Percentiles rank a stretch among this genome's conserved stretches.
Conservation (phyloP, 352 stramenopile genomes). For the Globisporangium alternatum region DNA sequence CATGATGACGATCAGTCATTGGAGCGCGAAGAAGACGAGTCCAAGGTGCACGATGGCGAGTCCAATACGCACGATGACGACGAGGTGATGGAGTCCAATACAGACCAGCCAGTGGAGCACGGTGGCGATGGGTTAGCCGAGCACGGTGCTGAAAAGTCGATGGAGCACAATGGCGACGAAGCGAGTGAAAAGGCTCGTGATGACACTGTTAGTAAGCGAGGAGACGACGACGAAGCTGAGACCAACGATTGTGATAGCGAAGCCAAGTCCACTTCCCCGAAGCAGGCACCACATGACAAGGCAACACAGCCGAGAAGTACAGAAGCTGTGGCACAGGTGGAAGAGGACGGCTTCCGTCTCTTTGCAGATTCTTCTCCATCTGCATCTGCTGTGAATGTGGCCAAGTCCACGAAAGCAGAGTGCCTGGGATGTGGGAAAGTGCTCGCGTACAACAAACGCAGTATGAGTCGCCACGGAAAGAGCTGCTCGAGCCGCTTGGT, state of each 20-base stretch:
- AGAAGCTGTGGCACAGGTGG: not conserved
- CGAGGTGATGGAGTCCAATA: not conserved
- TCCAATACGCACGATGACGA: not conserved
- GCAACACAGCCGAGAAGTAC: not conserved
- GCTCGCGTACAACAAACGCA: not conserved
- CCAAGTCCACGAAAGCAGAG: slow-evolving; percentile 22
- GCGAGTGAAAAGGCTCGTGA: not conserved
- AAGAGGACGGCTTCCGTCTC: not conserved
- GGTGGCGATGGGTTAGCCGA: not conserved
- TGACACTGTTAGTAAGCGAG: not conserved
- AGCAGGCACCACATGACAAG: not conserved
- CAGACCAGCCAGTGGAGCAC: not conserved
- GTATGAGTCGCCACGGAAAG: not conserved
- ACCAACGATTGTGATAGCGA: not conserved
- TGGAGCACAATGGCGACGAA: not conserved
- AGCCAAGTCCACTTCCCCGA: not conserved
- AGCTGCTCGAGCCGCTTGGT: not conserved
- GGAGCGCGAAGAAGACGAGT: not conserved
- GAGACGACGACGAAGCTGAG: not conserved
- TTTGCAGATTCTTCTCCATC: not conserved
- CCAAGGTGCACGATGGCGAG: not conserved
- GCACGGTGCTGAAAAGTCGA: not conserved
- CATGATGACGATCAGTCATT: not conserved
- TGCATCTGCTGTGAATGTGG: not conserved
- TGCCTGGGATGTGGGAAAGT: slow-evolving; percentile 2